Evolutionary conservation across 2,329 filamentous ascomycete species (phyloP).

Genomic region (Colletotrichum lentis): DNA sequence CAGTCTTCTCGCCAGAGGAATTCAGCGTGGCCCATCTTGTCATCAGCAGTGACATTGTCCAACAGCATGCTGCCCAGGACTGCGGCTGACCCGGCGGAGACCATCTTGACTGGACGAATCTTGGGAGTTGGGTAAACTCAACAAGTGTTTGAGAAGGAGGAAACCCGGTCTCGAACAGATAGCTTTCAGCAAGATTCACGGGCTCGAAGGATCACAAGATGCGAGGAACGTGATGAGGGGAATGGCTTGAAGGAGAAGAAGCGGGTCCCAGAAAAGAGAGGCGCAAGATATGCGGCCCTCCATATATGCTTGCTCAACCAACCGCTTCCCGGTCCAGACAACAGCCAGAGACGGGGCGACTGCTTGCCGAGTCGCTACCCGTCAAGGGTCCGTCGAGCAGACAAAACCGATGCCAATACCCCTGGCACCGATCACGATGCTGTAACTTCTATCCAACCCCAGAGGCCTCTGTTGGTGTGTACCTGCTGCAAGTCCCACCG

Average conservation of each 20-base stretch:
- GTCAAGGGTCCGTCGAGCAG: slow-evolving; percentile 26
- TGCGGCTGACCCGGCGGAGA: slow-evolving; percentile 33
- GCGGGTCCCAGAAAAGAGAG: neutral
- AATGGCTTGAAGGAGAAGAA: slow-evolving; percentile 12
- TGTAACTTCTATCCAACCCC: neutral
- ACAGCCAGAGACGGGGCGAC: neutral
- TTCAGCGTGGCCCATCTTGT: slow-evolving; percentile 62
- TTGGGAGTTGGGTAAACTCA: slow-evolving; percentile 5
- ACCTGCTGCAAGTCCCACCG: slow-evolving; percentile 6
- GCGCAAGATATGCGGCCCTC: slow-evolving; percentile 7
- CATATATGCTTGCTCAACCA: slow-evolving; percentile 33
- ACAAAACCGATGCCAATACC: slow-evolving; percentile 28
- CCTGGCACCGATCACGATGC: slow-evolving; percentile 23
- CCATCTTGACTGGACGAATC: slow-evolving; percentile 34
- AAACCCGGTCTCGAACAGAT: slow-evolving; percentile 13
- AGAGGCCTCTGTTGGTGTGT: neutral
- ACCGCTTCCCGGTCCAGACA: slow-evolving; percentile 28
- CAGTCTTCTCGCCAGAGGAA: slow-evolving; percentile 60
- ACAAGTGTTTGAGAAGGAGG: slow-evolving; percentile 25
- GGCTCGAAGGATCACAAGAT: slow-evolving; percentile 29
- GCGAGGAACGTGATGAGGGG: slow-evolving; percentile 16
- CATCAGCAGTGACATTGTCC: slow-evolving; percentile 32
- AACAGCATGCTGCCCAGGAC: slow-evolving; percentile 34
- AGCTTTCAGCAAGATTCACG: slow-evolving; percentile 14
- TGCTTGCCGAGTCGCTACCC: slow-evolving; percentile 5